Evolutionary conservation across 257 asterid species (phyloP), one percentile per base, ranked within the genome.

Genomic region (Solanum pennellii): DNA sequence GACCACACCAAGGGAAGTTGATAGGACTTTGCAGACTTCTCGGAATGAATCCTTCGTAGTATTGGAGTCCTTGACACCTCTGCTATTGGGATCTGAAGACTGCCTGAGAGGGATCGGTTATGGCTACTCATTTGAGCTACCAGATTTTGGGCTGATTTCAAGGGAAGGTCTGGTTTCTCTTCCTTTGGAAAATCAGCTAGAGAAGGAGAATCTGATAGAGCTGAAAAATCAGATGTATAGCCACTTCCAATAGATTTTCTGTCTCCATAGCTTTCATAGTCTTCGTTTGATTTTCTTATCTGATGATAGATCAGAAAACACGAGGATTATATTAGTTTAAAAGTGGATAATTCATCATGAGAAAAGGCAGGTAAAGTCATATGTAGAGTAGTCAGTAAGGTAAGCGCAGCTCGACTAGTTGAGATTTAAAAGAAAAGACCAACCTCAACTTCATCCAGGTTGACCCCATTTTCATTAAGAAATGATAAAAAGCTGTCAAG

Each of bases 21-120:
- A 86, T 94, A 94, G 3, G 98, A 97, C 47, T 85, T 95, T 10
- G 90, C 94, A 11, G 93, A 89, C 85, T 93, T 95, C 91, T 97
- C 93, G 84, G 98, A 97, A 91, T 93, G 93, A 83, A 95, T 92
- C 90, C 98, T 93, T 87, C 91, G 89, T 88, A 95, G 91, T 68
- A 95, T 91, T 87, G 94, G 90, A 1, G 76, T 92, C 90, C 86
- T 89, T 44, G 98, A 94, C 62, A 97, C 93, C 35, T 97, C 94
- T 8, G 98, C 85, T 90, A 88, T 93, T 49, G 98, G 98, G 89
- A 96, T 93, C 86, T 88, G 97, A 77, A 97, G 94, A 74, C 98
- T 96, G 3, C 98, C 95, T 0, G 98, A 97, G 87, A 97, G 95
- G 25, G 94, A 93, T 88, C 98, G 92, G 90, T 92, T 93, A 92